Conservation (phyloP, 371 early-diverging fungal genomes). For the Syncephalastrum racemosum region DNA sequence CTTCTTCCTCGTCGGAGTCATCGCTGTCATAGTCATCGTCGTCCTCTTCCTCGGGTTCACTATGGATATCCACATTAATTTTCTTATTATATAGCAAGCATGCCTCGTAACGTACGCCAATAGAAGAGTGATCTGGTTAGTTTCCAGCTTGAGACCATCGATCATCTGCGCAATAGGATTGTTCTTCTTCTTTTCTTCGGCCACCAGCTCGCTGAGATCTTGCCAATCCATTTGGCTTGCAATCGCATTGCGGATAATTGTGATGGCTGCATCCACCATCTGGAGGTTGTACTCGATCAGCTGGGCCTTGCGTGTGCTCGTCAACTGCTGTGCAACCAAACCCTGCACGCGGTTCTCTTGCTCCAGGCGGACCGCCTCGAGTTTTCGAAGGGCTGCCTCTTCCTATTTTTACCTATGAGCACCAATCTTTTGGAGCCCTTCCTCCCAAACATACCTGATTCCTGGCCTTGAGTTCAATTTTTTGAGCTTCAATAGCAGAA, state of each 20-base stretch:
- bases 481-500: constrained; percentile 89
- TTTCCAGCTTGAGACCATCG: constrained; percentile 67
- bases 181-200: constrained; percentile 74
- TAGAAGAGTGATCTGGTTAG: constrained; percentile 69
- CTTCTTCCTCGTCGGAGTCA: constrained; percentile 26
- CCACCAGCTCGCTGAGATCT: constrained; percentile 84
- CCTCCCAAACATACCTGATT: constrained; percentile 36
- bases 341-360: constrained; percentile 78
- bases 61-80: constrained; percentile 3
- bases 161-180: constrained; percentile 85
- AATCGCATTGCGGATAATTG: constrained; percentile 82
- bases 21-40: constrained; percentile 5
- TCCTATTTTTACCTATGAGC: constrained; percentile 39
- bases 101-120: constrained; percentile 34
- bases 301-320: constrained; percentile 71
- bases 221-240: constrained; percentile 96
- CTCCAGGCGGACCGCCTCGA: constrained; percentile 78
- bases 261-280: constrained; percentile 84
- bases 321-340: constrained; percentile 67
- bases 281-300: constrained; percentile 83
- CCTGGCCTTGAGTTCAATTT: constrained; percentile 66
- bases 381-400: constrained; percentile 77
- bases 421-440: not conserved
- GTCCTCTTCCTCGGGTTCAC: constrained; percentile 38
- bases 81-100: not conserved